Base-by-base conservation (phyloP, 345 rosid genomes). In the Bruguiera parviflora region DNA sequence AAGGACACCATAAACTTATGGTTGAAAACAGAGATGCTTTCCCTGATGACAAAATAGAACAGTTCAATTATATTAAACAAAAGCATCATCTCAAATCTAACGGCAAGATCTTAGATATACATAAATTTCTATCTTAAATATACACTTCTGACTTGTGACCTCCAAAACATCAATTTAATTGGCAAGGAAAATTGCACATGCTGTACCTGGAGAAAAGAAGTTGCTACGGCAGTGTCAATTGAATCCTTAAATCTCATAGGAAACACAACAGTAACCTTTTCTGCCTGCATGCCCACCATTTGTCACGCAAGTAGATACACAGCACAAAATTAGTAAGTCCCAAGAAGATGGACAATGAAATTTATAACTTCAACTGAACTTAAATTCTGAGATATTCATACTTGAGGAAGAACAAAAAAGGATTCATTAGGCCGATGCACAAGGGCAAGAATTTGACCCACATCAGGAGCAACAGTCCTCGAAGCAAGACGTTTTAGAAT, bases 241-340 rank as follows among this genome's bases (percentile, higher is more conserved):
- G 91, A 80, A 80, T 96, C 96, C 56, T 78, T 90, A 79, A 96
- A 96, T 81, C 92, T 88, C 99, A 96, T 92, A 39, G 99, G 98
- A 80, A 82, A 90, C 10, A 90, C 88, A 69, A 96, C 95, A 0
- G 86, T 88, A 32, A 87, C 97, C 88, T 81, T 96, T 35, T 96
- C 97, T 53, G 80, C 88, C 98, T 96, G 94, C 67, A 74, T 21
- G 66, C 73, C 49, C 49, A 43, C 49, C 49, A 43, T 43, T 43
- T 43, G 19, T 43, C 35, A 27, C 22, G 31, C 13, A 29, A 43
- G 10, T 32, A 72, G 64, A 63, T 39, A 37, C 7, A 58, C n/a
- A 47, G 25, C 11, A 20, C 5, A 63, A 20, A n/a, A 63, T 27
- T 43, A 43, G 3, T 13, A 13, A 43, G 1, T 43, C 16, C 18